Percentiles rank a stretch among this genome's conserved stretches.
Evolutionary conservation across 495 filamentous ascomycete genomes (phyloP).

Genomic region (Parachaetomium inaequale): DNA sequence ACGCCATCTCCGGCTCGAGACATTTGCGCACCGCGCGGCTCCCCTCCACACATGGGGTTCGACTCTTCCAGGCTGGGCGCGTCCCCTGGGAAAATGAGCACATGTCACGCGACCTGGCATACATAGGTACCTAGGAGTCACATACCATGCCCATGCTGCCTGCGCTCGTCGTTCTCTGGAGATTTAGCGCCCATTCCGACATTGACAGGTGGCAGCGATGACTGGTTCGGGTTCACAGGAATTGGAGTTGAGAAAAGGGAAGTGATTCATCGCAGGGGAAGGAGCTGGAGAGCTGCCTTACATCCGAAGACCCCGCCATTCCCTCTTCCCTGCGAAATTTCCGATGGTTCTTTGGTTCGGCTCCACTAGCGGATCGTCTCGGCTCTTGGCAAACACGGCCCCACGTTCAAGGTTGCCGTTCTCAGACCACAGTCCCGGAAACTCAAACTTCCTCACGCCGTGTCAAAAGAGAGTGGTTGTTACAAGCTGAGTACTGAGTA

Average conservation of each 20-base stretch:
- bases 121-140: background rate
- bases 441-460: no score
- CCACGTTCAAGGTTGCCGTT: no score
- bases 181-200: conserved; percentile 10
- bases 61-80: background rate
- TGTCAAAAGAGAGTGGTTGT: no score
- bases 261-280: background rate
- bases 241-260: background rate
- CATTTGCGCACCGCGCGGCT: background rate
- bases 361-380: no score
- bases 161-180: background rate
- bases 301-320: no score
- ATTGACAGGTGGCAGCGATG: background rate
- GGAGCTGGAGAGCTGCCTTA: background rate
- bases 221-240: background rate
- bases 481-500: no score
- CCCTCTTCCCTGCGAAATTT: no score
- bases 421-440: no score
- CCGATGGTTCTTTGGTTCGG: no score
- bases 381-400: no score
- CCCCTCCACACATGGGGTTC: background rate
- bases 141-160: conserved; percentile 13
- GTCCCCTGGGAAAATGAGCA: conserved; percentile 9
- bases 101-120: no score
- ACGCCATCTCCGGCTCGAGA: conserved; percentile 4